Base-by-base conservation (phyloP, 805 yeast species). In the Saccharomyces mikatae region DNA sequence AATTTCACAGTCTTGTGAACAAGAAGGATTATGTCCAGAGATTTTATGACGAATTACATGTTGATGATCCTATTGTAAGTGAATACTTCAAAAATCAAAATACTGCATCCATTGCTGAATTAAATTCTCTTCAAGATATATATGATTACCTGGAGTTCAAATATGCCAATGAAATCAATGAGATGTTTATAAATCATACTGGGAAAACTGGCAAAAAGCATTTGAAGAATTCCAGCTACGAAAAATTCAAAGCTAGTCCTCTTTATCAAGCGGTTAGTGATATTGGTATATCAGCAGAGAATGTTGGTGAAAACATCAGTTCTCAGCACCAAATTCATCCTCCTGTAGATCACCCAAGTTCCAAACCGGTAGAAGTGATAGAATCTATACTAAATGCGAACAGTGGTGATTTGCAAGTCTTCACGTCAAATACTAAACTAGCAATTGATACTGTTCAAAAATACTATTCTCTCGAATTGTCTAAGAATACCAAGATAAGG, bases 61-160 rank as follows among this genome's bases (percentile, higher is more conserved):
- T 79, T 10, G 78, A 78, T 50, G 96, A 88, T 66, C 74, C 79
- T 27, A 71, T 81, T 22, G 76, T 78, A 51, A 79, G 77, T 32
- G 86, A 81, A 52, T 80, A 79, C 55, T 76, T 86, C 49, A 76
- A 69, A 27, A 69, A 74, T 17, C 83, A 89, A 27, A 79, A 77
- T 48, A 74, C 85, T 4, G 63, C 66, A 8, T 63, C 72, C 17
- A 80, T 89, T 69, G 86, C 86, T 4, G 96, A 89, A 56, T 78
- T 86, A 53, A 70, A 68, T 49, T 65, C 72, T 9, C 54, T 69
- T 27, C 97, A 92, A 70, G 99, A 94, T 72, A 74, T 89, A 36
- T 82, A 84, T 62, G 96, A 91, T 58, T 91, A 86, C 68, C 67
- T 94, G 53, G 85, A 83, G 61, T 94, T 91, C 72, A 80, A 81